Base-by-base conservation (phyloP, 2,329 filamentous ascomycete genomes). In the Penicillium crustosum region DNA sequence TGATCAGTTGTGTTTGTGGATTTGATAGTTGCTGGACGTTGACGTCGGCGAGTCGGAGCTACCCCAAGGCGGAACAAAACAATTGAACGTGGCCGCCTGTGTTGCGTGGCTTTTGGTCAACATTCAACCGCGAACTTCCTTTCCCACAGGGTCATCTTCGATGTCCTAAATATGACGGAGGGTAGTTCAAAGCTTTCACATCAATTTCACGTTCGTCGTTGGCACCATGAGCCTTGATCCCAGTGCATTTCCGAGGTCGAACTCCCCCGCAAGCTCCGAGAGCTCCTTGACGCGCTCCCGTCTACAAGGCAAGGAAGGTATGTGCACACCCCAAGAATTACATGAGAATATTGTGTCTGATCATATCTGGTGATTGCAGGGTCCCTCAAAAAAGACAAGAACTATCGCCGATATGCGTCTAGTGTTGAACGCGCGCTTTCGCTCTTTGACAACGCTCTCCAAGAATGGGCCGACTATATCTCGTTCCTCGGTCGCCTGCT, bases 401-500 rank as follows among this genome's bases (percentile, higher is more conserved):
- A 76, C 59, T 93, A 91, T 73, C 91, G 93, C 65, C 89, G 93
- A 74, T 99, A 97, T 85, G 91, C 92, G 44, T 86, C 88, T 49
- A 89, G 87, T 58, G 88, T 99, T 64, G 93, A 97, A 70, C 86
- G 92, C 74, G 90, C 92, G 35, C 83, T 99, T 61, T 85, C 89
- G 45, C 82, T 96, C 35, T 99, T 97, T 79, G 94, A 99, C 73
- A 93, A 91, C 17, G 87, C 91, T 31, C 82, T 97, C 66, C 92
- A 97, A 77, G 94, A 99, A 86, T 99, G 94, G 94, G 94, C 95
- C 49, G 94, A 99, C 78, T 99, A 99, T 73, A 99, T 99, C 70
- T 96, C 93, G 19, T 99, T 97, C 73, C 79, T 99, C 55, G 95
- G 90, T 72, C 87, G 91, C 61, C 82, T 99, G 49, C 81, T 96